Evolutionary conservation across 495 filamentous ascomycete species (phyloP).

Genomic region (Podospora anserina): DNA sequence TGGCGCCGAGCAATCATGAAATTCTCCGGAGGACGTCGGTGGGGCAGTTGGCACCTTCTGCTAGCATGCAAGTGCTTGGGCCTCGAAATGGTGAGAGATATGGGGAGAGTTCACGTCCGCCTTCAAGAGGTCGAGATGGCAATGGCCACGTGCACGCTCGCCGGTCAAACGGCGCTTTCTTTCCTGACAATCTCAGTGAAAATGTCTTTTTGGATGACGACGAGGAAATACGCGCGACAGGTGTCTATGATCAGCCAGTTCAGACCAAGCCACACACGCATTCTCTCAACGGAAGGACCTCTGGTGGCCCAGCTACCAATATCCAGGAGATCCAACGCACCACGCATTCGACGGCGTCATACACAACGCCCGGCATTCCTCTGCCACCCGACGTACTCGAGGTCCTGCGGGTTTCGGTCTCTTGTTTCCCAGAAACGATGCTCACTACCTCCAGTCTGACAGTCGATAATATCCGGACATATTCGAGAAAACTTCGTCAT

Average conservation of each 20-base stretch:
- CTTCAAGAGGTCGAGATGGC: slow-evolving; percentile 13
- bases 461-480: slow-evolving; percentile 46
- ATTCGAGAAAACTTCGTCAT: slow-evolving; percentile 43
- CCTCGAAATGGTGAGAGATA: slow-evolving; percentile 21
- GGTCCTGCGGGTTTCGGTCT: slow-evolving; percentile 38
- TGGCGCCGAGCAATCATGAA: background rate
- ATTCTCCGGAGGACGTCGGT: background rate
- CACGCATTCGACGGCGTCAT: background rate
- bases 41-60: background rate
- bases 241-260: background rate
- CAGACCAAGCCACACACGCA: background rate
- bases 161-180: slow-evolving; percentile 4
- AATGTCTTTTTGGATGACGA: slow-evolving; percentile 1
- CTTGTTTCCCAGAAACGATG: slow-evolving; percentile 49
- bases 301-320: background rate
- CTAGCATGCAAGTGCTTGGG: slow-evolving; percentile 13
- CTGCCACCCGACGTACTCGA: slow-evolving; percentile 43
- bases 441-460: slow-evolving; percentile 44
- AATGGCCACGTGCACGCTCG: background rate
- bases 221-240: background rate
- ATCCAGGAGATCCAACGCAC: background rate
- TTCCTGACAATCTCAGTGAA: background rate
- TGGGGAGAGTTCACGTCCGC: slow-evolving; percentile 25
- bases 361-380: slow-evolving; percentile 28
- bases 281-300: background rate